Evolutionary conservation across 2,329 filamentous ascomycete species (phyloP), one percentile per base, ranked within the genome.

Genomic region (Phoma sp.): DNA sequence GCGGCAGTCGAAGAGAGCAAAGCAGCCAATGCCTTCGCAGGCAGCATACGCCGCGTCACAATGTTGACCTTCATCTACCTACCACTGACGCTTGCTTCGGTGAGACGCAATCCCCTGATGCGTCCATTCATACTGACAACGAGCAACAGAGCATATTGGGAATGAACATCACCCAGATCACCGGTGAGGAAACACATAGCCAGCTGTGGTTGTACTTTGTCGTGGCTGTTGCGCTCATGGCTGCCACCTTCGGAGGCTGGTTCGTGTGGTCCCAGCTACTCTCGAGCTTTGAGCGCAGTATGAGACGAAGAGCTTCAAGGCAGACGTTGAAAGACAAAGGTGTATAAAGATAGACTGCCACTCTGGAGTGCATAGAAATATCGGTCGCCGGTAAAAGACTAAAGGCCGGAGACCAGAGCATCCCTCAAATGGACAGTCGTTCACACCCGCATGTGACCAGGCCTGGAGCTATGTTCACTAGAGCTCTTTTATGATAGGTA

Each of bases 1-100:
- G 58, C 60, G 3, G 57, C 58, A 3, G 45, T 63, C 2, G 51
- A 57, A 38, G 60, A 61, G 33, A 61, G 58, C 19, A 57, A 52
- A 48, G 55, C 56, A 19, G 55, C 58, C 21, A 63, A 63, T 27
- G 43, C 43, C 3, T 36, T 55, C 1, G 55, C 58, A 24, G 40
- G 38, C 17, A 63, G 58, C 25, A 55, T 59, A 12, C 41, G 47
- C 13, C 53, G 58, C 13, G 35, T 63, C 7, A 55, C 58, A 1
- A 43, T 63, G 12, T 33, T 63, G 40, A 61, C 58, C 0, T 61
- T 63, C 40, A 32, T 63, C n/a, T 61, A 61, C 31, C 38, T 63
- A 2, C 51, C 56, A 6, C 43, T 63, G 36, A 63, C 52, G n/a
- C 47, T 63, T 17, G 58, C 58, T 35, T 56, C 58, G 17, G 58